Percentiles rank a stretch among this genome's conserved stretches.
Evolutionary conservation across 148 eudicot species (phyloP).

Genomic region (Rhododendron simsii): DNA sequence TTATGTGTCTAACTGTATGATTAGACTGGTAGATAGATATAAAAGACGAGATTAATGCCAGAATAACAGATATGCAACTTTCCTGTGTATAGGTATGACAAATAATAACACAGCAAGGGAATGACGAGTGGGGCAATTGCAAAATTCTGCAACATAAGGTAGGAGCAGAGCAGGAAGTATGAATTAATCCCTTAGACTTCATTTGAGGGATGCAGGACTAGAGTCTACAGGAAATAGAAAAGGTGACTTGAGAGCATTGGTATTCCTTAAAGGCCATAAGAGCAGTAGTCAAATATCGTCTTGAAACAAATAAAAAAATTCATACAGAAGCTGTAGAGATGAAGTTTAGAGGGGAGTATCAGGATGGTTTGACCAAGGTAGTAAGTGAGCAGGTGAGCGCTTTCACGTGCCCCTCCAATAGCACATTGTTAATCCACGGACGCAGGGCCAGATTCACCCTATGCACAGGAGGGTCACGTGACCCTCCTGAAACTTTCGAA

Average conservation of each 20-base stretch:
- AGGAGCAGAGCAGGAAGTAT: neutral
- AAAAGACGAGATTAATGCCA: neutral
- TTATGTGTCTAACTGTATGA: neutral
- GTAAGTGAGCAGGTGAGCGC: neutral
- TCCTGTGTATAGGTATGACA: neutral
- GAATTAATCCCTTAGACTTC: too few relatives aligned
- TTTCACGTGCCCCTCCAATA: neutral
- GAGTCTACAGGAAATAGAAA: neutral
- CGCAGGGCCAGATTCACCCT: too few relatives aligned
- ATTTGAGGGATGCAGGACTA: neutral
- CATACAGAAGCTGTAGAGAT: neutral
- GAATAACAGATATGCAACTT: neutral
- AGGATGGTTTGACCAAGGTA: neutral
- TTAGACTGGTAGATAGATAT: neutral
- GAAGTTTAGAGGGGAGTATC: neutral
- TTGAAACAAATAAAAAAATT: too few relatives aligned
- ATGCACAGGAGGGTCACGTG: too few relatives aligned
- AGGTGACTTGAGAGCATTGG: neutral
- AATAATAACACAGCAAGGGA: neutral
- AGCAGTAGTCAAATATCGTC: neutral
- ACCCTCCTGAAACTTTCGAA: too few relatives aligned
- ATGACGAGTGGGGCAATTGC: neutral
- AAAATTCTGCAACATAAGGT: neutral
- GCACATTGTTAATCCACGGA: neutral
- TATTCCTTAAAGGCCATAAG: neutral